A percentile compares a stretch with the other conserved stretches of the same genome.
Conservation (phyloP, 2,329 filamentous ascomycete species). For the Sarocladiaceae sp. region DNA sequence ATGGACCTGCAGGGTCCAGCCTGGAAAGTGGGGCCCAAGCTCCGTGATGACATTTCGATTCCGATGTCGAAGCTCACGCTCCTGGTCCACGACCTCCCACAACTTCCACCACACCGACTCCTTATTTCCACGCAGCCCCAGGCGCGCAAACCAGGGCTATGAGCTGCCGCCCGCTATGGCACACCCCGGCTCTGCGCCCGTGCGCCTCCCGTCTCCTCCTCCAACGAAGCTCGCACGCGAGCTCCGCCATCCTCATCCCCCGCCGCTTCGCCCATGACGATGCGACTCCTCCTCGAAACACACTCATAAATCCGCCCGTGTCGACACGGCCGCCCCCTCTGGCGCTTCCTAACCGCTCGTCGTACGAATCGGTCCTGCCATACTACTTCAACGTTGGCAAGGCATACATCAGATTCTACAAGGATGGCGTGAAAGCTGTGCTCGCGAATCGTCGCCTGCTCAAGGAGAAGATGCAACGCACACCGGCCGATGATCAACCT, state of each 20-base stretch:
- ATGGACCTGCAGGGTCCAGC: not conserved
- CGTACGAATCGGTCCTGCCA: slow-evolving; percentile 24
- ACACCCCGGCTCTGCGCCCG: slow-evolving; percentile 18
- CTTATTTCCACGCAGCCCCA: not conserved
- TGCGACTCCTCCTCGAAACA: slow-evolving; percentile 15
- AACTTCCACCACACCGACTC: not conserved
- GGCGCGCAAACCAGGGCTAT: slow-evolving; percentile 16
- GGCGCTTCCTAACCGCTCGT: slow-evolving; percentile 51
- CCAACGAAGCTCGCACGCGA: not conserved
- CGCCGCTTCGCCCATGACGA: slow-evolving; percentile 1
- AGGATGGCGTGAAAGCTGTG: slow-evolving; percentile 72
- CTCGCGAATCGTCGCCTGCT: slow-evolving; percentile 60
- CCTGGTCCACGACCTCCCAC: not conserved
- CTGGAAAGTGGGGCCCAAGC: not conserved
- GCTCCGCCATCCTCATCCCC: not conserved
- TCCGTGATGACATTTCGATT: slow-evolving; percentile 8
- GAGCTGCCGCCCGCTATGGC: slow-evolving; percentile 28
- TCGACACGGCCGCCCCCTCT: slow-evolving; percentile 71
- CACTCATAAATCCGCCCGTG: slow-evolving; percentile 63
- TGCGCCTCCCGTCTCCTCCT: not conserved
- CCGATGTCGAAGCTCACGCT: not conserved
- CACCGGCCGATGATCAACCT: slow-evolving; percentile 52
- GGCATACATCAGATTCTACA: slow-evolving; percentile 83
- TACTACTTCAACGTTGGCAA: slow-evolving; percentile 64
- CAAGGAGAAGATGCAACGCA: slow-evolving; percentile 33